Conservation (phyloP, 2,329 filamentous ascomycete species). For the Colletotrichum falcatum region DNA sequence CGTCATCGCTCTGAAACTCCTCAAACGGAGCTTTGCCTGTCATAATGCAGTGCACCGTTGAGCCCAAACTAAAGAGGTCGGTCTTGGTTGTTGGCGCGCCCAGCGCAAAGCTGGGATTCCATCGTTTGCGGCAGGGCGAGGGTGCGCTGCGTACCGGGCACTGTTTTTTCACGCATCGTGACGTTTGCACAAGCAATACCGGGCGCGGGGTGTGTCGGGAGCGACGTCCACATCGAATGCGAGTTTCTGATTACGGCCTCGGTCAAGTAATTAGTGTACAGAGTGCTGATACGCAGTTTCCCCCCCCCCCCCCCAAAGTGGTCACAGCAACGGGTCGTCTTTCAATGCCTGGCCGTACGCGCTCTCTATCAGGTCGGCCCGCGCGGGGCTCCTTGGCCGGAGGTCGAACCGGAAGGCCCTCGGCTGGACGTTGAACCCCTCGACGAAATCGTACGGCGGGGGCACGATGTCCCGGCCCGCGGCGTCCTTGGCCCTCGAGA, state of each 20-base stretch:
- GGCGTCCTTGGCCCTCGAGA: conserved; percentile 48
- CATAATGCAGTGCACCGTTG: conserved; percentile 18
- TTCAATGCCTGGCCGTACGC: conserved; percentile 19
- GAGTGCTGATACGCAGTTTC: too few relatives aligned
- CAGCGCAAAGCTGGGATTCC: too few relatives aligned
- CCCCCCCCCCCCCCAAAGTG: too few relatives aligned
- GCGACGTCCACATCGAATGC: too few relatives aligned
- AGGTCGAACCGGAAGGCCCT: conserved; percentile 34
- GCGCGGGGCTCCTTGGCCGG: conserved; percentile 11
- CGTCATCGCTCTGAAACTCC: conserved; percentile 3
- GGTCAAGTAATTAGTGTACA: too few relatives aligned
- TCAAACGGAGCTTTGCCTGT: conserved; percentile 1
- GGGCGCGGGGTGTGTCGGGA: too few relatives aligned
- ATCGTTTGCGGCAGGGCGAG: too few relatives aligned
- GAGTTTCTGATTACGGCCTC: too few relatives aligned
- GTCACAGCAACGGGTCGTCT: conserved; percentile 27
- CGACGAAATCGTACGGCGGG: conserved; percentile 31
- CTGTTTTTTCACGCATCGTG: too few relatives aligned
- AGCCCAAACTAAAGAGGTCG: conserved; percentile 25
- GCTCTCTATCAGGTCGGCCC: conserved; percentile 27
- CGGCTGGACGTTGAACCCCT: conserved; percentile 36
- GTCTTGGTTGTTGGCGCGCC: conserved; percentile 6
- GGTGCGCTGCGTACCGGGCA: too few relatives aligned
- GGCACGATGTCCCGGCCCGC: conserved; percentile 41
- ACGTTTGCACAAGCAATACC: too few relatives aligned